These are phyloP conservation scores for Polyporus tsugae DNA, from an alignment of 1,284 basidiomycete genomes.

Conservation along the genomic window DNA sequence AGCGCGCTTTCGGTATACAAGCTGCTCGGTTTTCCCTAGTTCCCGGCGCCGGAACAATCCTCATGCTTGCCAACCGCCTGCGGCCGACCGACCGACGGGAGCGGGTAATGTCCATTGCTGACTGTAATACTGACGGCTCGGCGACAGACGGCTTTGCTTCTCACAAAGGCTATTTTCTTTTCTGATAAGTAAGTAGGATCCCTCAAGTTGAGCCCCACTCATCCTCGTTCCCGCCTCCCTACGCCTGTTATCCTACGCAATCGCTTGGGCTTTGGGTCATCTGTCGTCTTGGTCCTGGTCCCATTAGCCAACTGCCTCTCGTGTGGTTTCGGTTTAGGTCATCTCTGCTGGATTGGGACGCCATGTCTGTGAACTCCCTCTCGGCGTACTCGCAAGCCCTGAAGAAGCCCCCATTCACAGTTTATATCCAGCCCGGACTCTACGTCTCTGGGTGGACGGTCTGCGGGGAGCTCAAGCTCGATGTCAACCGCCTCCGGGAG, in stretches of 20 bases:
- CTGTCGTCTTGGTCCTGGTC: not conserved
- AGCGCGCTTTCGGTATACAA: not conserved
- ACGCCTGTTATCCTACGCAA: constrained; percentile 10
- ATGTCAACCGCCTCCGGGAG: not conserved
- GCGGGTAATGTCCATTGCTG: not conserved
- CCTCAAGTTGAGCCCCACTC: not conserved
- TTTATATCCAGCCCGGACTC: constrained; percentile 23
- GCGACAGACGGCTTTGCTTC: not conserved
- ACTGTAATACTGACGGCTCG: not conserved
- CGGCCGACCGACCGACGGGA: not conserved
- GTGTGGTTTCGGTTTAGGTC: not conserved
- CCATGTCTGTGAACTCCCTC: not conserved
- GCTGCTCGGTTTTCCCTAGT: not conserved
- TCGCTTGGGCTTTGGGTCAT: not conserved
- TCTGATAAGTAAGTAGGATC: not conserved
- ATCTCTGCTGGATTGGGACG: not conserved
- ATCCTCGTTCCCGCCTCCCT: not conserved
- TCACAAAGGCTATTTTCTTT: not conserved
- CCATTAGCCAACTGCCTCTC: not conserved
- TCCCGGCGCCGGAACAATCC: not conserved
- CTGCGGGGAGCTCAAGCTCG: not conserved
- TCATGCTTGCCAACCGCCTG: not conserved
- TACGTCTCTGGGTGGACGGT: constrained; percentile 13
- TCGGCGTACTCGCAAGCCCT: constrained; percentile 15
- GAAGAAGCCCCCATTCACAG: constrained; percentile 23